Base-by-base conservation (phyloP, 1,139 yeast species). In the Pichia kudriavzevii region DNA sequence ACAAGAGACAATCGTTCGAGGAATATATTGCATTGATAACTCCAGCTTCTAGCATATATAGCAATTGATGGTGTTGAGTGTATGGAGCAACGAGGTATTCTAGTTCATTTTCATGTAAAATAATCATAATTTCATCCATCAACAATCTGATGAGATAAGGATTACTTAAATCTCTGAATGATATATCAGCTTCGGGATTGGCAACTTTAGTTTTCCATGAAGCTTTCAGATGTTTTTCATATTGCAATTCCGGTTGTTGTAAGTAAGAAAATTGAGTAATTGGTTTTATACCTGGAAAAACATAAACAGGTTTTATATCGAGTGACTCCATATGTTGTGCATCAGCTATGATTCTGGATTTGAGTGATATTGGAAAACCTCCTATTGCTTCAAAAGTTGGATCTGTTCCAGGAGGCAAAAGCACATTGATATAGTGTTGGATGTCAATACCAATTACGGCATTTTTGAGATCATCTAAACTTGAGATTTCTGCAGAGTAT, bases 361-460 rank as follows among this genome's bases (percentile, higher is more conserved):
- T 67, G 43, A 87, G 60, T 2, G 84, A 72, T 28, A 72, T 58
- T 1, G 95, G 95, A 38, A 80, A 70, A 0, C 95, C 95, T 7
- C 95, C 95, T 44, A 82, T 70, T 5, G 94, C 94, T 33, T 80
- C 82, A 33, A 79, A 61, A 44, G 72, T 72, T 35, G 82, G 82
- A 48, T 84, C 94, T 40, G 75, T 75, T 45, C 77, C 78, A 45
- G 64, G 66, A 6, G 79, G 69, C 43, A 81, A 61, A 31, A 81
- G 65, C 39, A 84, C 61, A 25, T 79, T 64, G 31, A 82, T 60
- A 50, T 84, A 84, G 53, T 84, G 87, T 46, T 78, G 83, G 15
- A 80, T 93, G 54, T 87, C 95, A 32, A 87, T 81, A 35, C 95
- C 96, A 35, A 87, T 61, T 12, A 80, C 73, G 27, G 88, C 71